Evolutionary conservation across 2,329 filamentous ascomycete species (phyloP).

Genomic region (Nannizziopsis barbatae): DNA sequence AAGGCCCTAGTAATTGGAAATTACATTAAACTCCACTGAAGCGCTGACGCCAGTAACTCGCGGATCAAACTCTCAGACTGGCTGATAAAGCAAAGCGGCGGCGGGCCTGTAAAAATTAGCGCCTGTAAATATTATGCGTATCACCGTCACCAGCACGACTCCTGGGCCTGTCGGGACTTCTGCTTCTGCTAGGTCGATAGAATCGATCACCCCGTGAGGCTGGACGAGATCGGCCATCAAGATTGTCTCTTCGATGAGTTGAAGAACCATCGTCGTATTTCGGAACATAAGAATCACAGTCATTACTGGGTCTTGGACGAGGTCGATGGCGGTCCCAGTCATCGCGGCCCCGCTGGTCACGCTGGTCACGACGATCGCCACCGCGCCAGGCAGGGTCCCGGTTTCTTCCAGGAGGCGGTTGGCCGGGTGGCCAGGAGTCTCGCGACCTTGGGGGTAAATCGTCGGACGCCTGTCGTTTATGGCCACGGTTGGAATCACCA

Average conservation of each 20-base stretch:
- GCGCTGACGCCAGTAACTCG: too few relatives aligned
- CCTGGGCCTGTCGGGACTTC: constrained; percentile 13
- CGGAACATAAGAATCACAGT: constrained; percentile 30
- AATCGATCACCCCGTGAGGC: constrained; percentile 11
- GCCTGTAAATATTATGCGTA: constrained; percentile 11
- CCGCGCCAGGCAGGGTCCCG: constrained; percentile 19
- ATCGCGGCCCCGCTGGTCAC: constrained; percentile 22
- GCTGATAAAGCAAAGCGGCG: neutral
- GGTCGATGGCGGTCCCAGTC: neutral
- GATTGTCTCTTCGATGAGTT: constrained; percentile 10
- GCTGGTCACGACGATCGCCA: constrained; percentile 21
- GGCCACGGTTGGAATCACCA: constrained; percentile 15
- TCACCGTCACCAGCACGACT: constrained; percentile 8
- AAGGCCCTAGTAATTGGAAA: too few relatives aligned
- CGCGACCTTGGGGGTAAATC: constrained; percentile 12
- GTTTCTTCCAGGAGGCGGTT: constrained; percentile 17
- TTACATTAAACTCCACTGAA: too few relatives aligned
- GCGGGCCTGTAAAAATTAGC: neutral
- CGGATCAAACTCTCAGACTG: neutral
- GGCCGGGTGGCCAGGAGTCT: constrained; percentile 12
- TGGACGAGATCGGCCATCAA: constrained; percentile 3
- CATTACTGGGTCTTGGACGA: neutral
- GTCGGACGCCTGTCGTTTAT: constrained; percentile 18
- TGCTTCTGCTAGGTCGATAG: constrained; percentile 12
- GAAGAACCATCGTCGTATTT: constrained; percentile 21